A percentile compares a stretch with the other conserved stretches of the same genome.
Evolutionary conservation across 2,329 filamentous ascomycete species (phyloP).

Genomic region (Aspergillus hiratsukae): DNA sequence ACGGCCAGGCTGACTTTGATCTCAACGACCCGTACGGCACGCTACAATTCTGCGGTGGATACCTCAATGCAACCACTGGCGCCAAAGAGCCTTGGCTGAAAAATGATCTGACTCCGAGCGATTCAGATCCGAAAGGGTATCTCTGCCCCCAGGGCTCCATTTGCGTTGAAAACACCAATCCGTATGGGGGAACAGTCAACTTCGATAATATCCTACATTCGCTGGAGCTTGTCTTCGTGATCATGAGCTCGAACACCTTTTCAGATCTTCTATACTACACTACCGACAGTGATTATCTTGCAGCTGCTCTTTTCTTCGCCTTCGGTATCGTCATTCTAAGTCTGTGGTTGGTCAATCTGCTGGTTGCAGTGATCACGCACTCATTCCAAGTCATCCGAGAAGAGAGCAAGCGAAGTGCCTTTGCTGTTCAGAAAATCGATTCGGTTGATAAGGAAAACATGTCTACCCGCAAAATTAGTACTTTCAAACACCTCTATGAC

Average conservation of each 20-base stretch:
- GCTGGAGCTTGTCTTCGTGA: constrained; percentile 89
- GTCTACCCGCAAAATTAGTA: constrained; percentile 28
- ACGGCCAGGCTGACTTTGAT: constrained; percentile 35
- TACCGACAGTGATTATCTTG: constrained; percentile 83
- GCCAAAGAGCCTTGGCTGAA: constrained; percentile 65
- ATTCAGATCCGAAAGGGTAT: constrained; percentile 67
- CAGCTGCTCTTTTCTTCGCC: constrained; percentile 72
- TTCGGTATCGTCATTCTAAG: constrained; percentile 81
- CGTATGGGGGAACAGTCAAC: constrained; percentile 78
- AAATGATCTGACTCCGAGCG: constrained; percentile 48
- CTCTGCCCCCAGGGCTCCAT: constrained; percentile 79
- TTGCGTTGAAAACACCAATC: constrained; percentile 75
- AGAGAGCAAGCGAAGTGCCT: constrained; percentile 90
- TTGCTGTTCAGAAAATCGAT: constrained; percentile 68
- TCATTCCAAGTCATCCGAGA: constrained; percentile 98
- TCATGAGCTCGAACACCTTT: constrained; percentile 98
- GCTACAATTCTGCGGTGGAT: constrained; percentile 81
- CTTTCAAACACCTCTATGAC: constrained; percentile 67
- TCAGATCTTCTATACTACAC: constrained; percentile 92
- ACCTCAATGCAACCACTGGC: constrained; percentile 60
- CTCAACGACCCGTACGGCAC: constrained; percentile 52
- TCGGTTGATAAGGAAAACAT: constrained; percentile 39
- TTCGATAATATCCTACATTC: constrained; percentile 95
- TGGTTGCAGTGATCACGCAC: constrained; percentile 95
- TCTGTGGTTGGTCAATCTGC: constrained; percentile 91